Conservation (phyloP, 371 early-diverging fungal genomes). For the Haplosporangium sp. region DNA sequence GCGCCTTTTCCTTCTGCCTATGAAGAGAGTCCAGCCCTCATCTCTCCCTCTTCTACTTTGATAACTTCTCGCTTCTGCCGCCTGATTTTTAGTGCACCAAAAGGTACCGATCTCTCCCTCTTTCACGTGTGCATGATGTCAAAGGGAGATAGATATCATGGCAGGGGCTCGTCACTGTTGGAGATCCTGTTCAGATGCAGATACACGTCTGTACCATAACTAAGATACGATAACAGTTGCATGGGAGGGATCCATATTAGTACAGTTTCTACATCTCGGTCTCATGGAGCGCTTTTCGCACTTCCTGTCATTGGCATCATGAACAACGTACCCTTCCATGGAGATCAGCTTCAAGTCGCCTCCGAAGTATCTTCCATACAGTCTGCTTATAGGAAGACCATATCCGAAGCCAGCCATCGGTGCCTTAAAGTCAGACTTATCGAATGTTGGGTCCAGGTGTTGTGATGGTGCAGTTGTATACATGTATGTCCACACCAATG, state of each 20-base stretch:
- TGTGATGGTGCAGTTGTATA: conserved; percentile 96
- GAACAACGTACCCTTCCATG: conserved; percentile 91
- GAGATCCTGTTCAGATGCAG: conserved; percentile 92
- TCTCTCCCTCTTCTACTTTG: too few species aligned
- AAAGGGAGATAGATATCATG: conserved; percentile 9
- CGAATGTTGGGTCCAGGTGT: conserved; percentile 84
- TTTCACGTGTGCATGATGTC: not conserved
- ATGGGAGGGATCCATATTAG: too few species aligned
- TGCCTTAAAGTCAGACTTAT: conserved; percentile 92
- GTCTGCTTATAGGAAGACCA: conserved; percentile 90
- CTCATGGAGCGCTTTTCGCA: too few species aligned
- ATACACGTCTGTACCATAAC: conserved; percentile 96
- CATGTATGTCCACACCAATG: conserved; percentile 97
- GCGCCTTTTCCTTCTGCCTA: not conserved
- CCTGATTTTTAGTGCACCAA: too few species aligned
- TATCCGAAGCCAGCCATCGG: conserved; percentile 99
- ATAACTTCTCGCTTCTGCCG: too few species aligned
- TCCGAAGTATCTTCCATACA: conserved; percentile 96
- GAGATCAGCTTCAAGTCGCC: conserved; percentile 94
- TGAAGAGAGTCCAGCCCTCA: not conserved
- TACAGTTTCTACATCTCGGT: too few species aligned
- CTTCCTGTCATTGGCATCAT: not conserved
- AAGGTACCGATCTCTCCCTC: too few species aligned
- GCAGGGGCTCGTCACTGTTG: conserved; percentile 91
- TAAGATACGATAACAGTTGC: conserved; percentile 15